Conservation (phyloP, 176 grass and related monocot genomes). For the Oryza rufipogon region DNA sequence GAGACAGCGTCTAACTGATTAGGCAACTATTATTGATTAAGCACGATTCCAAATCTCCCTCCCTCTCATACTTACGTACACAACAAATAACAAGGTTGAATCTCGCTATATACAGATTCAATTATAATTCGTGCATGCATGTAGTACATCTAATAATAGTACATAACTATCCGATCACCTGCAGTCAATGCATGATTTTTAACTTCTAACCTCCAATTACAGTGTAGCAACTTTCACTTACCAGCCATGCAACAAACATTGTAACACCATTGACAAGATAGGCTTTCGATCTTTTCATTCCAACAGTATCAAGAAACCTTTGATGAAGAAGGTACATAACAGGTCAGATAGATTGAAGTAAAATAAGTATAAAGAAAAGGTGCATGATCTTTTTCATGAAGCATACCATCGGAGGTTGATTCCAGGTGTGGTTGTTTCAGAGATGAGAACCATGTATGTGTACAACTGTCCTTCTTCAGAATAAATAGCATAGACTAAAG, state of each 20-base stretch:
- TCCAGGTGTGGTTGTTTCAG: constrained; percentile 96
- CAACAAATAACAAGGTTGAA: background rate
- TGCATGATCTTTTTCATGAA: constrained; percentile 41
- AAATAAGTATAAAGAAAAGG: background rate
- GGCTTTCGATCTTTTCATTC: constrained; percentile 92
- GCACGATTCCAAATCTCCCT: background rate
- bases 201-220: constrained; percentile 12
- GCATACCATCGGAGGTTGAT: constrained; percentile 96
- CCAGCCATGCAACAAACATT: constrained; percentile 96
- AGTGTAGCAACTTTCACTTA: constrained; percentile 52
- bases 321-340: constrained; percentile 40
- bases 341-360: constrained; percentile 32
- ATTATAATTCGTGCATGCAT: constrained; percentile 17
- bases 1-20: background rate
- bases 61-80: background rate
- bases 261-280: constrained; percentile 85
- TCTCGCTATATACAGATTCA: constrained; percentile 24
- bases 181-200: background rate
- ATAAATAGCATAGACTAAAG: constrained; percentile 71
- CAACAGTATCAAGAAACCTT: constrained; percentile 97
- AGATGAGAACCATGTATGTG: constrained; percentile 98
- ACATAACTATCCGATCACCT: constrained; percentile 15
- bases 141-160: background rate
- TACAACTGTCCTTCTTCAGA: constrained; percentile 93
- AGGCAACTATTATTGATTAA: background rate